These are phyloP conservation scores for Ustanciosporium gigantosporum DNA, from an alignment of 1,284 basidiomycete genomes.

Conservation along the genomic window DNA sequence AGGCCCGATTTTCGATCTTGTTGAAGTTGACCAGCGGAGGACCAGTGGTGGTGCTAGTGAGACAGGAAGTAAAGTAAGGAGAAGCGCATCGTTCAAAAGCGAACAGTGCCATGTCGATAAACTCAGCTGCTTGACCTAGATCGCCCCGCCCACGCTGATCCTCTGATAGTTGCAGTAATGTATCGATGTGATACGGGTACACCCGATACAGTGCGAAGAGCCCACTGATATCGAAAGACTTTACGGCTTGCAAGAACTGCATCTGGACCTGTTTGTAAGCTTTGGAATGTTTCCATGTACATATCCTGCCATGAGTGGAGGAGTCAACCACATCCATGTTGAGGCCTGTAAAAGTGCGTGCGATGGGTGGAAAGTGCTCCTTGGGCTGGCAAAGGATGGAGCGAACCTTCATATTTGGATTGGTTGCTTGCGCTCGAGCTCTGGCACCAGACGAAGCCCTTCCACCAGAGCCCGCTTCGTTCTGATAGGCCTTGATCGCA, in stretches of 20 bases:
- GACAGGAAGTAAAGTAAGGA: conserved; percentile 46
- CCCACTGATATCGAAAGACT: conserved; percentile 52
- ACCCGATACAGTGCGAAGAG: conserved; percentile 50
- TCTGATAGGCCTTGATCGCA: conserved; percentile 57
- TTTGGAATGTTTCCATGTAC: conserved; percentile 49
- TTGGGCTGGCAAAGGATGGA: conserved; percentile 53
- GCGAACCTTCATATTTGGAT: conserved; percentile 52
- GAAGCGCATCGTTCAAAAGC: conserved; percentile 53
- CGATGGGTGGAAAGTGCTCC: conserved; percentile 55
- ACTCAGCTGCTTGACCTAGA: conserved; percentile 56
- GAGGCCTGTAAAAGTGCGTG: conserved; percentile 54
- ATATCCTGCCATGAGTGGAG: conserved; percentile 33
- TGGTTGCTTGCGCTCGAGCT: conserved; percentile 45
- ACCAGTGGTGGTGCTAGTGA: conserved; percentile 42
- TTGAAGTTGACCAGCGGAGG: conserved; percentile 52
- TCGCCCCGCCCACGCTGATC: conserved; percentile 58
- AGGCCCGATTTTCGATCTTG: conserved; percentile 54
- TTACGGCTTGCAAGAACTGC: conserved; percentile 57
- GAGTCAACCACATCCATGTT: conserved; percentile 48
- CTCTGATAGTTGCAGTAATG: conserved; percentile 55
- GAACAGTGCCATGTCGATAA: conserved; percentile 56
- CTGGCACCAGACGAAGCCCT: conserved; percentile 26
- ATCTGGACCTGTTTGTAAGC: conserved; percentile 56
- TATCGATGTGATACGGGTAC: conserved; percentile 59
- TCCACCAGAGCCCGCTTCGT: conserved; percentile 24